Percentiles rank a stretch among this genome's conserved stretches.
Conservation (phyloP, 1,284 basidiomycete genomes). For the Puccinia brachypodii region DNA sequence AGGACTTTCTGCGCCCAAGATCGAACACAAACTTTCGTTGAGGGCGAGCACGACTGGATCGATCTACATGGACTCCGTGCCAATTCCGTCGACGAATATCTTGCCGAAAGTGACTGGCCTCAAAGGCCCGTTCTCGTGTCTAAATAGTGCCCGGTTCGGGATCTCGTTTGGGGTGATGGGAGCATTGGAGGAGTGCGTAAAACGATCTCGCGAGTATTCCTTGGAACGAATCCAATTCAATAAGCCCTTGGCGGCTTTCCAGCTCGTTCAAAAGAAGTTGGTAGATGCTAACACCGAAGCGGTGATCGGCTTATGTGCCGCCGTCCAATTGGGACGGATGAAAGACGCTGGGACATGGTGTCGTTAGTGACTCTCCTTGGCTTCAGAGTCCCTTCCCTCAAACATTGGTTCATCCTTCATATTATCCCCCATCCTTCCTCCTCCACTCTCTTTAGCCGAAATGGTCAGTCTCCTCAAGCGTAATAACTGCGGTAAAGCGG, state of each 20-base stretch:
- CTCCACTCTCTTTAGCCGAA: conserved; percentile 62
- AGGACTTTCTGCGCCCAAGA: conserved; percentile 80
- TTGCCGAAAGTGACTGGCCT: conserved; percentile 75
- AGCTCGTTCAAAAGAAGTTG: conserved; percentile 91
- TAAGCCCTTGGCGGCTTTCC: conserved; percentile 87
- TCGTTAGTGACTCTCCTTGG: conserved; percentile 54
- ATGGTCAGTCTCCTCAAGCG: conserved; percentile 94
- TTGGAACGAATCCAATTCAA: conserved; percentile 82
- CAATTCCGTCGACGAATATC: conserved; percentile 69
- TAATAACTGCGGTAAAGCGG: conserved; percentile 91
- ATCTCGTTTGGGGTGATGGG: conserved; percentile 95
- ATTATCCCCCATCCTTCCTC: not conserved
- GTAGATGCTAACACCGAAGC: conserved; percentile 86
- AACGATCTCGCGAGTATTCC: conserved; percentile 76
- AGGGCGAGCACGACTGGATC: conserved; percentile 88
- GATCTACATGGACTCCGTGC: conserved; percentile 77
- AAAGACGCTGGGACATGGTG: conserved; percentile 78
- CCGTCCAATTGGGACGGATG: conserved; percentile 74
- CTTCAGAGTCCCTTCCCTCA: not conserved
- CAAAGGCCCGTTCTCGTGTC: conserved; percentile 79
- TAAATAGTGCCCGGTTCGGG: conserved; percentile 86
- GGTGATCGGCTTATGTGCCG: conserved; percentile 74
- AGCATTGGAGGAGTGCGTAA: conserved; percentile 86
- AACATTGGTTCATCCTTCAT: not conserved
- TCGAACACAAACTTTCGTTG: conserved; percentile 89